Conservation (phyloP, 108 stramenopile genomes). For the Poteriospumella lacustris region DNA sequence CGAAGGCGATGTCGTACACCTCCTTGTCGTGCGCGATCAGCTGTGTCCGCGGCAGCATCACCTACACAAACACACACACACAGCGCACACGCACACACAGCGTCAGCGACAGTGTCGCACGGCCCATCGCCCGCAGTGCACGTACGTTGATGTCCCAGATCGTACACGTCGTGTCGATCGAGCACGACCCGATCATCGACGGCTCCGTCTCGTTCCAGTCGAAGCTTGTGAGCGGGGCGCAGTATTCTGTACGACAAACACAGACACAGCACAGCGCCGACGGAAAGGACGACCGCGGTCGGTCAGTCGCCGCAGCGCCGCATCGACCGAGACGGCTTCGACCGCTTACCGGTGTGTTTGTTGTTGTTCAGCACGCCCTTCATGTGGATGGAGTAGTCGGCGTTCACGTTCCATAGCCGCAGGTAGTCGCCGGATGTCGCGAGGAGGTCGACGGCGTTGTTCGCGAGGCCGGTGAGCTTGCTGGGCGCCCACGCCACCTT, state of each 20-base stretch:
- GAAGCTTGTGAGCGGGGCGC: conserved; percentile 77
- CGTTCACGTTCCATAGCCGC: conserved; percentile 74
- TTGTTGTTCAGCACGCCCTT: conserved; percentile 80
- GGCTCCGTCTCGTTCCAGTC: conserved; percentile 96
- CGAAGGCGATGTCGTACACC: conserved; percentile 94
- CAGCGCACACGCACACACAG: background rate
- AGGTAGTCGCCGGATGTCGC: conserved; percentile 97
- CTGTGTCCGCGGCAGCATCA: conserved; percentile 76
- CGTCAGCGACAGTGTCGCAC: background rate
- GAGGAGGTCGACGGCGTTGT: conserved; percentile 71
- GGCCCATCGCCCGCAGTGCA: background rate
- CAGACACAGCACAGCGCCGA: background rate
- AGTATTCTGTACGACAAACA: conserved; percentile 68
- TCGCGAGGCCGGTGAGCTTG: no score
- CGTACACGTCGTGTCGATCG: conserved; percentile 97
- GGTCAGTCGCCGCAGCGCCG: background rate
- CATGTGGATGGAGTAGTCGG: conserved; percentile 59
- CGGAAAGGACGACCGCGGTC: background rate
- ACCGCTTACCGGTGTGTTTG: conserved; percentile 23
- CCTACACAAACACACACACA: conserved; percentile 28
- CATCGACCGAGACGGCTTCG: background rate
- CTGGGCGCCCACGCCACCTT: conserved; percentile 32
- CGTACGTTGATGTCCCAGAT: conserved; percentile 85
- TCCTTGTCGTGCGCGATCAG: conserved; percentile 98
- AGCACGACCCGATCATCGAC: conserved; percentile 70